These are phyloP conservation scores for Rutidosis leptorrhynchoides DNA, from an alignment of 129 eudicot genomes.

Conservation along the genomic window DNA sequence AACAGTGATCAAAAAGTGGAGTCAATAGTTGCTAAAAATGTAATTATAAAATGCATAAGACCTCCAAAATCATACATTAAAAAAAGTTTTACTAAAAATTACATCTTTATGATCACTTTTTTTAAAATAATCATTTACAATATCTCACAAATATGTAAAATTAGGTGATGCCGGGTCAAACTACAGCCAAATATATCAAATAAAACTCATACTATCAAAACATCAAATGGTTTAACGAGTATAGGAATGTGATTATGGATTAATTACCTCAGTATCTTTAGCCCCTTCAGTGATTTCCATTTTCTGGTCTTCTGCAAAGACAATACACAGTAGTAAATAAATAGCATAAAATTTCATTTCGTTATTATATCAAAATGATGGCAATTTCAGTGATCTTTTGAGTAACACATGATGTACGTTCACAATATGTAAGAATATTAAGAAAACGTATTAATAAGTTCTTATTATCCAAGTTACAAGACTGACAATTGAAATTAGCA, in stretches of 20 bases:
- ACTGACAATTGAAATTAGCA: background rate
- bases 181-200: background rate
- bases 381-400: background rate
- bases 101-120: background rate
- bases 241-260: background rate
- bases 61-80: background rate
- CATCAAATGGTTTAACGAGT: background rate
- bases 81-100: background rate
- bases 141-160: background rate
- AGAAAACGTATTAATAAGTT: background rate
- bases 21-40: background rate
- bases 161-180: background rate
- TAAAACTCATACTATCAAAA: background rate
- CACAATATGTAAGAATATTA: background rate
- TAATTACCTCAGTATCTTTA: slow-evolving; percentile 34
- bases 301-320: slow-evolving; percentile 44
- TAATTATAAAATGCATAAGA: background rate
- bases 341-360: background rate
- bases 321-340: slow-evolving; percentile 7
- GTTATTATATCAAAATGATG: background rate
- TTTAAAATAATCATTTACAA: background rate
- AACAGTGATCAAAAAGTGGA: too few species aligned
- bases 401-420: background rate
- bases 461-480: background rate
- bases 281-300: slow-evolving; percentile 41